Conservation (phyloP, 441 rosid genomes). For the Melastoma candidum region DNA sequence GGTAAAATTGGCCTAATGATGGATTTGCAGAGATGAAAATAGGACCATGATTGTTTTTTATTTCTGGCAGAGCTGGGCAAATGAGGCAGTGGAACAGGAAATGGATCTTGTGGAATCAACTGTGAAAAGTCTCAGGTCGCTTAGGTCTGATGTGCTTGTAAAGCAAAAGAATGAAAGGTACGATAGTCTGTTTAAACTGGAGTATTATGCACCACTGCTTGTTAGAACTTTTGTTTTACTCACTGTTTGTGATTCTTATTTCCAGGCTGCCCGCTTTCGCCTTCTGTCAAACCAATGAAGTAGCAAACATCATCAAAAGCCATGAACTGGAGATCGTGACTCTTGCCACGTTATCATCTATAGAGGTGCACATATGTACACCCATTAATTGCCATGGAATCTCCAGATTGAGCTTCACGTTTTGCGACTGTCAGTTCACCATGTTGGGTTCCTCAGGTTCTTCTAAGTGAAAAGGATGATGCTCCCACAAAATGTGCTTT, state of each 20-base stretch:
- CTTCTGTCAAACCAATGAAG: slow-evolving; percentile 49
- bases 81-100: slow-evolving; percentile 51
- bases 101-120: slow-evolving; percentile 67
- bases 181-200: slow-evolving; percentile 1
- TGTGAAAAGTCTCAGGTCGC: slow-evolving; percentile 62
- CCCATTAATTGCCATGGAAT: neutral
- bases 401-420: neutral
- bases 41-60: neutral
- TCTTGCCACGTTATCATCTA: slow-evolving; percentile 55
- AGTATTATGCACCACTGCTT: neutral
- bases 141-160: slow-evolving; percentile 63
- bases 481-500: slow-evolving; percentile 74
- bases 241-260: neutral
- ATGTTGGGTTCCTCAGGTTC: slow-evolving; percentile 35
- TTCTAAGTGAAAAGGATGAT: slow-evolving; percentile 46
- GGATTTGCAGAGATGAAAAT: neutral
- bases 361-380: slow-evolving; percentile 32
- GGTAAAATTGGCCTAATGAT: too few relatives aligned
- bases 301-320: slow-evolving; percentile 35
- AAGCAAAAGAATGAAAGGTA: slow-evolving; percentile 83
- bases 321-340: slow-evolving; percentile 59
- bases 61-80: slow-evolving; percentile 48
- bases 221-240: neutral
- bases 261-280: slow-evolving; percentile 75
- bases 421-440: neutral